Base-by-base conservation (phyloP, 768 basidiomycete genomes). In the Hypholoma fasciculare region DNA sequence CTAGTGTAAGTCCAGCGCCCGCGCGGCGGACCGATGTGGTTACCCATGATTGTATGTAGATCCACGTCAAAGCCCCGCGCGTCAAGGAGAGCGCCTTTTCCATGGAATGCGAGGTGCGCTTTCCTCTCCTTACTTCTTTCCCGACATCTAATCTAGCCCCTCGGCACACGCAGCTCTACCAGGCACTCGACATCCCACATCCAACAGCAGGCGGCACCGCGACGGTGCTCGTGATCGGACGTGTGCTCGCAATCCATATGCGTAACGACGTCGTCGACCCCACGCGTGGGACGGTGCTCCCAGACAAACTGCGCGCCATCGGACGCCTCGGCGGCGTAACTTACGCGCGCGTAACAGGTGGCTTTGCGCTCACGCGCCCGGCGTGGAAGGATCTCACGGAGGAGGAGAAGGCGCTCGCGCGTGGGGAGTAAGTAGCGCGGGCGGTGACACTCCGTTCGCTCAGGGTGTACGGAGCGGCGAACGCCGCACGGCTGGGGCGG, bases 61-160 rank as follows among this genome's bases (percentile, higher is more conserved):
- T 73, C 62, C 62, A 80, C 71, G 71, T 80, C 40, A 79, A 77
- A 63, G 78, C 84, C 20, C 74, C 84, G 23, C 74, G 86, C 53
- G 85, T 87, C 17, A 81, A 77, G 63, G 87, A 87, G 66, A 85
- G 86, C 61, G 86, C 83, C 0, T 84, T 86, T 62, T 78, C 80
- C 20, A 77, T 88, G 68, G 87, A 88, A 72, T 87, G 85, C 72
- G 84, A 78, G 66, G 78, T 76, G 59, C 13, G 65, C 54, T 27
- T 16, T 23, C n/a, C 40, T 17, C 1, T 20, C 4, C 39, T 9
- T 17, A 11, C 26, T 6, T 58, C 47, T 50, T 6, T 20, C 30
- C 8, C 36, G 13, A 50, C 34, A 17, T 4, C 37, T 56, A n/a
- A 23, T 20, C 27, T 52, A 19, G 40, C 6, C 60, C 43, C 60